These are phyloP conservation scores for Xylaria sp. DNA, from an alignment of 2,329 filamentous ascomycete species.

Conservation along the genomic window DNA sequence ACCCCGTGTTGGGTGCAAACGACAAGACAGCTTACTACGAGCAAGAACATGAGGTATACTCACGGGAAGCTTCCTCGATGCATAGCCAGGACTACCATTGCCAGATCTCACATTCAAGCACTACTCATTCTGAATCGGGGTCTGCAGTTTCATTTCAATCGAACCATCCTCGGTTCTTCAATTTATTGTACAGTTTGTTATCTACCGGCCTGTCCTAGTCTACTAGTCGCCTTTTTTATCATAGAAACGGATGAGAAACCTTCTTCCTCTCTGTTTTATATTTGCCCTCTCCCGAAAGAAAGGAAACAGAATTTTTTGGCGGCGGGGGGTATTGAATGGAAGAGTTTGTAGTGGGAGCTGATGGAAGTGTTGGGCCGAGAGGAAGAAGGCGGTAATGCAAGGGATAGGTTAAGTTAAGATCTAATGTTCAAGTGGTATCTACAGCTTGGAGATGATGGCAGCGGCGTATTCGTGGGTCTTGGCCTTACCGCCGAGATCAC, in stretches of 20 bases:
- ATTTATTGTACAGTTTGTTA: conserved; percentile 10
- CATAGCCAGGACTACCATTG: no score
- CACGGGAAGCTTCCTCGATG: no score
- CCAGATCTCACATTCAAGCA: no score
- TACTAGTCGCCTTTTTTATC: no score
- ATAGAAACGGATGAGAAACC: no score
- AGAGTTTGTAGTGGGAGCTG: neutral
- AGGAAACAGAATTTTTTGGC: no score
- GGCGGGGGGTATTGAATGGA: neutral
- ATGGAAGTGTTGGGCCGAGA: conserved; percentile 4
- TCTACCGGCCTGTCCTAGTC: conserved; percentile 7
- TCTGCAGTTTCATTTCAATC: conserved; percentile 1
- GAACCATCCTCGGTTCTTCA: conserved; percentile 1
- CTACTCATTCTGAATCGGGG: no score
- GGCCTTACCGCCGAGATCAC: conserved; percentile 91
- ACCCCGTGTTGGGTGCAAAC: no score
- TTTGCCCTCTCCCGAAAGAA: no score
- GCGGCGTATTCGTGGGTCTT: conserved; percentile 92
- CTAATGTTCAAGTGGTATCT: conserved; percentile 31
- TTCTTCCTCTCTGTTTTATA: no score
- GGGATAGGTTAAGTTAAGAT: conserved; percentile 11
- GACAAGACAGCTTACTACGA: no score
- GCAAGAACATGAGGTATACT: no score
- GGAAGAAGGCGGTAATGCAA: conserved; percentile 1
- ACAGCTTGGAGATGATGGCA: conserved; percentile 75